A percentile compares a stretch with the other conserved stretches of the same genome.
These are phyloP conservation scores for Boletus sensibilis DNA, from an alignment of 768 basidiomycete species.

Conservation along the genomic window DNA sequence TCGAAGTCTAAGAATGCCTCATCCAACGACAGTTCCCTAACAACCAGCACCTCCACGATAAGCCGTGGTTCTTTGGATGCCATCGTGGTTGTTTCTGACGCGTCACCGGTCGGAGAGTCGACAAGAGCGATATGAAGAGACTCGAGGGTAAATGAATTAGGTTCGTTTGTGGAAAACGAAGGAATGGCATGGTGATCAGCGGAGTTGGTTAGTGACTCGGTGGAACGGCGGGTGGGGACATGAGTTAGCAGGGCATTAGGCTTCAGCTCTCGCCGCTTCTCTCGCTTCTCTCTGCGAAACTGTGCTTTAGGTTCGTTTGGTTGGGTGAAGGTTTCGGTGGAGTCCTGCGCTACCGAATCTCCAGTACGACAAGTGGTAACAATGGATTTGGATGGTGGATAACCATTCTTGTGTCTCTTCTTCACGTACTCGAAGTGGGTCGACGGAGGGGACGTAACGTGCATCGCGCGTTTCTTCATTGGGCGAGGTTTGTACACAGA, in stretches of 20 bases:
- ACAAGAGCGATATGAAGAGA: constrained; percentile 34
- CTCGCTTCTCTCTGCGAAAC: constrained; percentile 46
- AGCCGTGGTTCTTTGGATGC: constrained; percentile 45
- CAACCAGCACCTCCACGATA: constrained; percentile 79
- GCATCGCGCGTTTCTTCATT: constrained; percentile 42
- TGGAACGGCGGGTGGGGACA: constrained; percentile 5
- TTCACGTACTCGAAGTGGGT: constrained; percentile 7
- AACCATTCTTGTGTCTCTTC: constrained; percentile 31
- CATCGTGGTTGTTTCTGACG: neutral
- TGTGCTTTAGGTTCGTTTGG: constrained; percentile 32
- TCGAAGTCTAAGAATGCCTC: constrained; percentile 78
- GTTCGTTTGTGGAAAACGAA: constrained; percentile 1
- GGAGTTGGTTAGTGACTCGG: neutral
- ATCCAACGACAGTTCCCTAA: constrained; percentile 72
- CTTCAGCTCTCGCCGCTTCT: constrained; percentile 52
- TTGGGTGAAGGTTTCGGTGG: neutral
- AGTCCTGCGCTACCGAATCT: neutral
- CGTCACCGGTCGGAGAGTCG: constrained; percentile 12
- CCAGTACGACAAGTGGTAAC: neutral
- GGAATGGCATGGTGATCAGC: neutral
- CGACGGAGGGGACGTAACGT: constrained; percentile 31
- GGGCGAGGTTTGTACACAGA: constrained; percentile 76
- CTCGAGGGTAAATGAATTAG: constrained; percentile 28
- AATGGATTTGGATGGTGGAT: constrained; percentile 6
- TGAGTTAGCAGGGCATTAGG: constrained; percentile 19